Evolutionary conservation across 179 eudicot species (phyloP), one percentile per base, ranked within the genome.

Genomic region (Beta lomatogona): DNA sequence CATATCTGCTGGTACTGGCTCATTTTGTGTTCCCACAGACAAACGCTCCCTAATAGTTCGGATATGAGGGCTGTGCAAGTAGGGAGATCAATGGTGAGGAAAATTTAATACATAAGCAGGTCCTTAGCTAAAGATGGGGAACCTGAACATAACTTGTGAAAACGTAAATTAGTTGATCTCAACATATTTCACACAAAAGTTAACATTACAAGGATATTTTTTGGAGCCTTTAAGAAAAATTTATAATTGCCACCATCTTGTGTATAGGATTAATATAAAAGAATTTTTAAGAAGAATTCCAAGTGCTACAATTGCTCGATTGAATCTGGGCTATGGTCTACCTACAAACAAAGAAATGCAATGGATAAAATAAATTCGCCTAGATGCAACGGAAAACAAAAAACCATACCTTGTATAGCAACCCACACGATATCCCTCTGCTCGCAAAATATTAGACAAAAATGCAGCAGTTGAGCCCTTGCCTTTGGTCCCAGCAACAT

Each of bases 401-500:
- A 52, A 4, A 57, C 19, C 41, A 44, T 48, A 90, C 98, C 97
- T 96, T 25, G 97, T 91, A 85, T 92, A 96, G 85, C 97, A 91
- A 54, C 99, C 99, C 52, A 96, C 97, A 76, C 93, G 90, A 84
- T 96, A 96, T 18, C 99, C 99, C 79, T 91, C 90, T 70, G 92
- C 94, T 73, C 97, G 88, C 87, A 97, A 88, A 64, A 97, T 94
- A 82, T 87, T 91, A 77, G 98, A 91, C 83, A 97, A 82, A 77
- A 86, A 97, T 54, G 98, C 95, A 90, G 97, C 93, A 73, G 98
- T 93, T 58, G 99, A 97, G 71, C 99, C 99, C 88, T 97, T 97
- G 77, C 99, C 99, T 88, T 94, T 97, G 72, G 98, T 93, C 66
- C 99, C 99, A 86, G 98, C 99, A 79, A 97, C 82, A 75, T 97